Percentiles rank a stretch among this genome's conserved stretches.
phyloP scores from a whole-genome alignment of 2,329 filamentous ascomycete species.

The Cyphellophora attinorum region DNA sequence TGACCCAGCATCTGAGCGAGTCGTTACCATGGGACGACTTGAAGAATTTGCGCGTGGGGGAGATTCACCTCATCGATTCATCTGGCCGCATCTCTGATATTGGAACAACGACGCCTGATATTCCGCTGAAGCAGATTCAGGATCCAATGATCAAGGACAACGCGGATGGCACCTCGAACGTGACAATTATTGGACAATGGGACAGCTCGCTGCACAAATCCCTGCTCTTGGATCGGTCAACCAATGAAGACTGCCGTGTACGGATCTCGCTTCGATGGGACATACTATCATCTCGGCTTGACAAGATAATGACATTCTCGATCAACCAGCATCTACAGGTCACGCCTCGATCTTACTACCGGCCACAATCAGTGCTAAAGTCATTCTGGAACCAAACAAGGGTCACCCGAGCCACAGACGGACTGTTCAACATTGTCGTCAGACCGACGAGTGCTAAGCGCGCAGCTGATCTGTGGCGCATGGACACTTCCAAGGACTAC shows the following conservation, averaged over 20 bases:
- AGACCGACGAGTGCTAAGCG: constrained; percentile 83
- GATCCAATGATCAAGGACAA: constrained; percentile 75
- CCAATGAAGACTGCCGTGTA: constrained; percentile 83
- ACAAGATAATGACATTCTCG: constrained; percentile 80
- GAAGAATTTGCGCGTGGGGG: constrained; percentile 64
- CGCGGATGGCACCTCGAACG: constrained; percentile 78
- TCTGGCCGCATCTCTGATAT: constrained; percentile 77
- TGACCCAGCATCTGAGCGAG: constrained; percentile 88
- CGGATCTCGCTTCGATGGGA: constrained; percentile 85
- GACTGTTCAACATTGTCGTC: constrained; percentile 77
- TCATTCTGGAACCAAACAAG: constrained; percentile 76
- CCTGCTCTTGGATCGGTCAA: constrained; percentile 84
- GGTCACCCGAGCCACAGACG: constrained; percentile 77
- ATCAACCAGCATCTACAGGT: constrained; percentile 76
- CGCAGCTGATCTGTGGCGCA: constrained; percentile 87
- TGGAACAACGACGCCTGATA: constrained; percentile 60
- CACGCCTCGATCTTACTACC: constrained; percentile 70
- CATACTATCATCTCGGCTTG: constrained; percentile 69
- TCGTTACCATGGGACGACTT: constrained; percentile 82
- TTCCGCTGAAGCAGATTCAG: constrained; percentile 66
- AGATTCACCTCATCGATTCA: constrained; percentile 73
- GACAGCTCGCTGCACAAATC: constrained; percentile 90
- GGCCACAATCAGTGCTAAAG: constrained; percentile 78
- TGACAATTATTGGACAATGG: constrained; percentile 87
- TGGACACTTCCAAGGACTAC: constrained; percentile 91